Evolutionary conservation across 106 monocot species (phyloP), one percentile per base, ranked within the genome.

Genomic region (Chionographis japonica): DNA sequence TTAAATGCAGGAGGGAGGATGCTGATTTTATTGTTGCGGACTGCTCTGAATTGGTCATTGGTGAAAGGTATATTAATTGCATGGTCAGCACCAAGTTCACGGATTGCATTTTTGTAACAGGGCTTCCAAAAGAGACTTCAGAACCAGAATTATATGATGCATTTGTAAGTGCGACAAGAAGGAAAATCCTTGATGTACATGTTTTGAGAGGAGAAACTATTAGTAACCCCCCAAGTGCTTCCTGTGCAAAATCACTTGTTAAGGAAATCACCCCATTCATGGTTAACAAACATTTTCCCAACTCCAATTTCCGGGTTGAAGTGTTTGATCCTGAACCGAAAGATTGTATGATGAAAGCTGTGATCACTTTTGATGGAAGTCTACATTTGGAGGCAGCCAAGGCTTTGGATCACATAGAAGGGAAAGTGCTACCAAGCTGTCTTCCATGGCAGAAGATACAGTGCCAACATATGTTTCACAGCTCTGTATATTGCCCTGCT

Each of bases 361-460:
- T 65, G 14, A 80, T 98, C 39, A 79, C 74, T 37, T 98, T 98
- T 83, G 81, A 87, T 76, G 87, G 90, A 54, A 85, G 78, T 63
- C 66, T 98, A 58, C 90, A 98, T 76, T 58, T 79, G 69, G 93
- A 98, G 77, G 98, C 90, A 60, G 93, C 93, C 54, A 93, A 83
- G 65, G 98, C 98, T 50, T 67, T 98, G 69, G 85, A 93, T 54
- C 87, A 87, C 69, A 79, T 98, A 12, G 62, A 85, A 76, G 90
- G 98, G 58, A 87, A 72, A 62, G 78, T 79, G 15, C 83, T 94
- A 54, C 79, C 90, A 50, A 71, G 80, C 11, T 98, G 80, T 76
- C 62, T 58, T 42, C 41, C 80, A 37, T 98, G 98, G 98, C 98
- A 98, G 76, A 87, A 75, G 68, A 98, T 98, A 54, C 68, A 79